A percentile compares a stretch with the other conserved stretches of the same genome.
Conservation (phyloP, 257 asterid genomes). For the Avicennia marina region DNA sequence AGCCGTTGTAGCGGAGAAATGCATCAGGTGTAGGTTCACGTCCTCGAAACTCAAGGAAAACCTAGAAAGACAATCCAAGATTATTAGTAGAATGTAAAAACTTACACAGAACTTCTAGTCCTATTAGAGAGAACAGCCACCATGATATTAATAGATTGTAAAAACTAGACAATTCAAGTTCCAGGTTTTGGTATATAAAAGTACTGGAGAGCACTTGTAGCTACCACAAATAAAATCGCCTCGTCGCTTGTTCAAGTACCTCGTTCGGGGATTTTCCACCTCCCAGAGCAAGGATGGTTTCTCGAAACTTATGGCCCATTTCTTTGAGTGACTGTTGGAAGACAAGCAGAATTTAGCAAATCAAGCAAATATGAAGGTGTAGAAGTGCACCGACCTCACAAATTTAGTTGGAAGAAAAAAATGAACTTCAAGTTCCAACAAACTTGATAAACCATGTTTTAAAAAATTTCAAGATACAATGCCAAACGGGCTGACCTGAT, state of each 20-base stretch:
- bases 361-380: neutral
- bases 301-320: slow-evolving; percentile 41
- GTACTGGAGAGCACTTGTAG: neutral
- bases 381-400: too few species aligned
- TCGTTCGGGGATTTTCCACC: slow-evolving; percentile 50
- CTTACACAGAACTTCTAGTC: neutral
- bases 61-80: slow-evolving; percentile 17
- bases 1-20: slow-evolving; percentile 47
- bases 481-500: slow-evolving; percentile 27
- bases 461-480: neutral
- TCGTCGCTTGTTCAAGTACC: slow-evolving; percentile 28
- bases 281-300: slow-evolving; percentile 49
- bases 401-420: too few species aligned
- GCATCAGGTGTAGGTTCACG: slow-evolving; percentile 47
- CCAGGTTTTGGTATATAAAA: neutral
- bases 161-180: neutral
- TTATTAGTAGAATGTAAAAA: too few species aligned
- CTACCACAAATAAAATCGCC: too few species aligned
- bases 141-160: neutral
- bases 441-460: neutral
- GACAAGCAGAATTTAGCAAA: neutral
- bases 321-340: slow-evolving; percentile 35
- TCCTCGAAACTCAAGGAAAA: slow-evolving; percentile 44
- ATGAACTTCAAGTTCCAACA: neutral
- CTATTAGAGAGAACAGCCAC: neutral